Evolutionary conservation across 2,329 filamentous ascomycete species (phyloP).

Genomic region (Arthrobotrys pseudoclavata): DNA sequence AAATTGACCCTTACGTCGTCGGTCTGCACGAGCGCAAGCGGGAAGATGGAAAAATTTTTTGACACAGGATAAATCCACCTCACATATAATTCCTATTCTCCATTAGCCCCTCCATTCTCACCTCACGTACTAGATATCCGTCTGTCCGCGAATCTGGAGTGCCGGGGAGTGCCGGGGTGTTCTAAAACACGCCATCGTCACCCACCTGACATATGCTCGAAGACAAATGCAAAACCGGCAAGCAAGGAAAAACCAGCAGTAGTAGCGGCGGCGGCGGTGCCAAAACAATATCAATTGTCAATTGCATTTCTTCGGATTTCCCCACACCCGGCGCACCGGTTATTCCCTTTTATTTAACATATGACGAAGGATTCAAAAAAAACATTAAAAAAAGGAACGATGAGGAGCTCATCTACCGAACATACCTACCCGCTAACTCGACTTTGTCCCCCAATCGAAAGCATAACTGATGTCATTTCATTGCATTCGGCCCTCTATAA

Average conservation of each 20-base stretch:
- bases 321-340: constrained; percentile 29
- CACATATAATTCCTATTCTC: neutral
- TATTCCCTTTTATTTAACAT: constrained; percentile 19
- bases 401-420: constrained; percentile 13
- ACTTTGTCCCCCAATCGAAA: neutral
- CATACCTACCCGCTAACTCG: constrained; percentile 13
- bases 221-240: neutral
- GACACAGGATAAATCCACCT: neutral
- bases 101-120: constrained; percentile 12
- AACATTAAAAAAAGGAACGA: neutral
- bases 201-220: constrained; percentile 8
- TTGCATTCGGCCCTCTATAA: constrained; percentile 3
- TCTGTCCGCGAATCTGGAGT: constrained; percentile 24
- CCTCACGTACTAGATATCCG: constrained; percentile 14
- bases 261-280: neutral
- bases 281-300: neutral
- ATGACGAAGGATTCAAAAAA: constrained; percentile 9
- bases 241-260: neutral
- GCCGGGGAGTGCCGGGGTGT: neutral
- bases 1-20: neutral
- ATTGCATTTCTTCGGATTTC: constrained; percentile 16
- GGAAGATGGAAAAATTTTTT: constrained; percentile 34
- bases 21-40: constrained; percentile 3
- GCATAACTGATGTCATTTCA: constrained; percentile 5
- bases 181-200: constrained; percentile 19